phyloP scores from a whole-genome alignment of 495 filamentous ascomycete genomes.

The Penicillium robsamsonii region DNA sequence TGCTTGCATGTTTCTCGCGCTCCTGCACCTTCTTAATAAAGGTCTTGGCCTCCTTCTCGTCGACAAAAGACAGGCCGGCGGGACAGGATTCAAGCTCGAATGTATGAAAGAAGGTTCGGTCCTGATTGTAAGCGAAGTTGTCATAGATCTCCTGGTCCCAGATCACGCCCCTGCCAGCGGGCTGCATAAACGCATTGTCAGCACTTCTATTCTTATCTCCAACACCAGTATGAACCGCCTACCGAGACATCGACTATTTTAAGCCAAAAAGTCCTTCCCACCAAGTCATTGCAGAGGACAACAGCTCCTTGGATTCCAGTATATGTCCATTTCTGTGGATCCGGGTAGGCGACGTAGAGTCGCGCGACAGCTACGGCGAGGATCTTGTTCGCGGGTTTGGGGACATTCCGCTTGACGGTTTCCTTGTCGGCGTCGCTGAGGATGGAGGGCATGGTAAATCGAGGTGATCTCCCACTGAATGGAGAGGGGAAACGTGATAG shows the following conservation, averaged over 20 bases:
- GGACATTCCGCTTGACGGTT: constrained; percentile 85
- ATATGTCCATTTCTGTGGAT: constrained; percentile 84
- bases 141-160: constrained; percentile 99
- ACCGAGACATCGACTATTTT: constrained; percentile 97
- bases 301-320: constrained; percentile 90
- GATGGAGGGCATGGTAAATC: constrained; percentile 74
- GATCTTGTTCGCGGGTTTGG: constrained; percentile 93
- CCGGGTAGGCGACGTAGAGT: constrained; percentile 90
- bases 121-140: constrained; percentile 89
- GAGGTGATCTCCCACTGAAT: constrained; percentile 7
- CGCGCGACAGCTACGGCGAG: constrained; percentile 87
- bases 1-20: constrained; percentile 87
- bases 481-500: constrained; percentile 9
- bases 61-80: constrained; percentile 85
- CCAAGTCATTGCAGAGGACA: constrained; percentile 91
- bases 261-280: constrained; percentile 94
- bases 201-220: constrained; percentile 8
- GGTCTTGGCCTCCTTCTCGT: constrained; percentile 93
- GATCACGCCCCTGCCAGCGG: constrained; percentile 80
- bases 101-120: constrained; percentile 94
- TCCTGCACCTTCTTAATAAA: constrained; percentile 96
- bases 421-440: constrained; percentile 89
- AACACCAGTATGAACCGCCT: constrained; percentile 35
- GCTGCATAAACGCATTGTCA: constrained; percentile 45
- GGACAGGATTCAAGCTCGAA: constrained; percentile 92